Evolutionary conservation across 202 grass and related monocot species (phyloP).

Genomic region (Thinopyrum obtusiflorum): DNA sequence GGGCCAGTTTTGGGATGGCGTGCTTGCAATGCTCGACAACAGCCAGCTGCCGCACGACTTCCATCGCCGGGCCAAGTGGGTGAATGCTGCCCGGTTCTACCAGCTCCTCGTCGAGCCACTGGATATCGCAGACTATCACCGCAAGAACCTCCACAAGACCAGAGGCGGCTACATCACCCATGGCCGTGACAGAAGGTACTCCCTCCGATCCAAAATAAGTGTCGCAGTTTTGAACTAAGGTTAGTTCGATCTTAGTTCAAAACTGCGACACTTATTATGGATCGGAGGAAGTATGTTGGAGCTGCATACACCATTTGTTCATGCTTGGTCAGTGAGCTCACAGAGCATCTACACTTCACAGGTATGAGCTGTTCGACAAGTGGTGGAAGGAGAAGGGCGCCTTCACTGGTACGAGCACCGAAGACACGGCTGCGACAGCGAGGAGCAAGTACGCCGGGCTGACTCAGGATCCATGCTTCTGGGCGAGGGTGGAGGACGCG

Average conservation of each 20-base stretch:
- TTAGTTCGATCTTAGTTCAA: too few species aligned
- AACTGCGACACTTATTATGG: too few species aligned
- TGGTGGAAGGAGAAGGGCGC: slow-evolving; percentile 65
- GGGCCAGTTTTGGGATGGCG: slow-evolving; percentile 74
- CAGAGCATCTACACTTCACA: neutral
- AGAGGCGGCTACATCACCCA: slow-evolving; percentile 67
- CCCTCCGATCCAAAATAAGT: too few species aligned
- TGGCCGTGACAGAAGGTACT: slow-evolving; percentile 57
- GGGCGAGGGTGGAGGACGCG: slow-evolving; percentile 85
- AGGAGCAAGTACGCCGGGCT: slow-evolving; percentile 86
- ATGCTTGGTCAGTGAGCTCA: neutral
- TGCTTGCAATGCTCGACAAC: slow-evolving; percentile 75
- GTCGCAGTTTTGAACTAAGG: too few species aligned
- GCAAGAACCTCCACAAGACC: slow-evolving; percentile 49
- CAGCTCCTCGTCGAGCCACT: slow-evolving; percentile 93
- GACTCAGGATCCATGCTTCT: slow-evolving; percentile 95
- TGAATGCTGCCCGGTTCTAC: slow-evolving; percentile 88
- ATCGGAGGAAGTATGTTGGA: neutral
- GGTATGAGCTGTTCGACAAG: slow-evolving; percentile 85
- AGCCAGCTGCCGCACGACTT: slow-evolving; percentile 81
- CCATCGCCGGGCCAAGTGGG: slow-evolving; percentile 85
- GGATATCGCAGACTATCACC: slow-evolving; percentile 86
- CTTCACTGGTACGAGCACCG: neutral
- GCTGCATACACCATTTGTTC: neutral
- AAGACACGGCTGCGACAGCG: neutral